These are phyloP conservation scores for Nitzschia palea DNA, from an alignment of 108 stramenopile genomes.

Conservation along the genomic window DNA sequence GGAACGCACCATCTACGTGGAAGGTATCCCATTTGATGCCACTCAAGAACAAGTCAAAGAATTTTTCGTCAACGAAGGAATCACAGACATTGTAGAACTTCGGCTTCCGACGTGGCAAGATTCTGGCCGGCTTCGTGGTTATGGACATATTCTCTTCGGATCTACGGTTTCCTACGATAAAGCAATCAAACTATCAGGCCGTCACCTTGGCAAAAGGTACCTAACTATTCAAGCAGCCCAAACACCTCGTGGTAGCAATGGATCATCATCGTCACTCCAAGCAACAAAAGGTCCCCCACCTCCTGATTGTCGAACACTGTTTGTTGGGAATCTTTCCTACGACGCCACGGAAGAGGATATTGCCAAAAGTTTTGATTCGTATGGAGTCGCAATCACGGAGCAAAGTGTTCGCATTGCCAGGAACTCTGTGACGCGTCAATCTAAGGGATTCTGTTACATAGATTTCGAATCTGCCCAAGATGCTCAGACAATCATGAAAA, in stretches of 20 bases:
- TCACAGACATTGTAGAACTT: conserved; percentile 65
- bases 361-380: conserved; percentile 46
- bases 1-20: conserved; percentile 85
- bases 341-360: conserved; percentile 83
- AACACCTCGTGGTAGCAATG: conserved; percentile 21
- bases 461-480: conserved; percentile 67
- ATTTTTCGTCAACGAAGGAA: conserved; percentile 64
- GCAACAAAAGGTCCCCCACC: conserved; percentile 26
- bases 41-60: conserved; percentile 64
- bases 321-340: conserved; percentile 94
- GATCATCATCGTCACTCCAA: conserved; percentile 3
- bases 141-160: conserved; percentile 91
- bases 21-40: conserved; percentile 87
- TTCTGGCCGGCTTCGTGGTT: conserved; percentile 89
- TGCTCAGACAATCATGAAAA: conserved; percentile 61
- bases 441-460: conserved; percentile 82
- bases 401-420: conserved; percentile 66
- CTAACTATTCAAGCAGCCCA: conserved; percentile 74
- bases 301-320: conserved; percentile 71
- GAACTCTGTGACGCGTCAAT: conserved; percentile 54
- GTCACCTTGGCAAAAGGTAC: conserved; percentile 79
- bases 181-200: conserved; percentile 71
- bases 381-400: conserved; percentile 39
- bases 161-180: conserved; percentile 39
- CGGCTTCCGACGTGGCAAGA: conserved; percentile 95